phyloP scores from a whole-genome alignment of 495 filamentous ascomycete genomes.

The Neurospora sp. region DNA sequence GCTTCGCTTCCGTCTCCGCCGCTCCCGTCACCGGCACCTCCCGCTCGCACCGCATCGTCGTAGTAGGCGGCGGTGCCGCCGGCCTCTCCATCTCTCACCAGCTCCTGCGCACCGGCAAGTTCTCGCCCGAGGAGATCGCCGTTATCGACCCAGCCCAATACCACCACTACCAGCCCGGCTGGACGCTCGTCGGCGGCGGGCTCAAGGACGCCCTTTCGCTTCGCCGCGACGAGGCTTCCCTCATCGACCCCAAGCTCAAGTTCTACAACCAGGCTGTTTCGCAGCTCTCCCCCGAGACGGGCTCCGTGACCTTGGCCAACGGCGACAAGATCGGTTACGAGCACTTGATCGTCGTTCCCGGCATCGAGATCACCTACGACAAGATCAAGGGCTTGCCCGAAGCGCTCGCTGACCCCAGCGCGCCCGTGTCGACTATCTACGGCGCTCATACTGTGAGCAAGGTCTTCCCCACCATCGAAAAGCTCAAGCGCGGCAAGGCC shows the following conservation, averaged over 20 bases:
- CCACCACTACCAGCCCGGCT: constrained; percentile 65
- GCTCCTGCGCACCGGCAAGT: constrained; percentile 45
- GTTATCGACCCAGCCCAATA: constrained; percentile 52
- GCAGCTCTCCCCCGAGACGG: constrained; percentile 47
- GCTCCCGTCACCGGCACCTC: constrained; percentile 22
- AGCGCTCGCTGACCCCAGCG: constrained; percentile 44
- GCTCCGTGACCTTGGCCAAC: constrained; percentile 47
- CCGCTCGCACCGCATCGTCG: constrained; percentile 48
- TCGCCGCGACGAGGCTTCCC: constrained; percentile 37
- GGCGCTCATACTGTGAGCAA: constrained; percentile 51
- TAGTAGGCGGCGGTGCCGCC: constrained; percentile 54
- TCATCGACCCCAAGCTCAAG: constrained; percentile 51
- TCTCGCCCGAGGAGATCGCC: constrained; percentile 53
- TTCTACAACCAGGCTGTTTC: constrained; percentile 46
- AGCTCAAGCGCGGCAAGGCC: constrained; percentile 45
- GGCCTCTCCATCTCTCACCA: constrained; percentile 55
- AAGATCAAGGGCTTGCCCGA: constrained; percentile 50
- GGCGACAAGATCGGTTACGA: constrained; percentile 52
- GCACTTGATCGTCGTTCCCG: constrained; percentile 55
- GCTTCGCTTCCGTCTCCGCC: constrained; percentile 10
- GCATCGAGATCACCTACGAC: constrained; percentile 46
- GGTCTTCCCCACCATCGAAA: constrained; percentile 44
- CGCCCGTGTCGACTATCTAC: constrained; percentile 56
- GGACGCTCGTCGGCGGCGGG: constrained; percentile 57
- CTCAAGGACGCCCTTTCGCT: constrained; percentile 48